Conservation (phyloP, 2,329 filamentous ascomycete species). For the Fusarium luffae region DNA sequence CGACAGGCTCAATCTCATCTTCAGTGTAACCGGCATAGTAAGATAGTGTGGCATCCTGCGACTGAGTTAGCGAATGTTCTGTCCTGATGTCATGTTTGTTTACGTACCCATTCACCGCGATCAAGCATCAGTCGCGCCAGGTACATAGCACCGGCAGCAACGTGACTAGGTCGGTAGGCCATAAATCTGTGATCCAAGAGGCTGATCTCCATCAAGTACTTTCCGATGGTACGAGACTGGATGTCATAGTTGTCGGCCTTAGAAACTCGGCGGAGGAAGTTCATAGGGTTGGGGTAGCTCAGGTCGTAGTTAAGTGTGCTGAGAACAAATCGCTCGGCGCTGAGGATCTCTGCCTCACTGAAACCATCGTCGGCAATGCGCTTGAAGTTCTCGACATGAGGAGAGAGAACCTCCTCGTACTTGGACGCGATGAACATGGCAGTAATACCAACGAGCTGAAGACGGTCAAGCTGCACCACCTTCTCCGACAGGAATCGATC, state of each 20-base stretch:
- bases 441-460: constrained; percentile 96
- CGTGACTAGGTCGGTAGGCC: constrained; percentile 85
- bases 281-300: constrained; percentile 99
- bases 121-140: constrained; percentile 90
- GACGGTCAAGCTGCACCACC: constrained; percentile 93
- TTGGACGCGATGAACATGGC: constrained; percentile 99
- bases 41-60: constrained; percentile 81
- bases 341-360: constrained; percentile 92
- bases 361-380: constrained; percentile 98
- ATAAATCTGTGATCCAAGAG: constrained; percentile 96
- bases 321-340: constrained; percentile 95
- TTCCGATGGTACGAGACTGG: constrained; percentile 94
- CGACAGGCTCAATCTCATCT: constrained; percentile 91
- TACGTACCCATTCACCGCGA: constrained; percentile 87
- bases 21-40: constrained; percentile 96
- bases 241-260: constrained; percentile 99
- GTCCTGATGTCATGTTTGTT: background rate
- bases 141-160: constrained; percentile 95
- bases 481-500: constrained; percentile 97
- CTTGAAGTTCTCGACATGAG: constrained; percentile 96
- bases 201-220: constrained; percentile 98
- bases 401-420: constrained; percentile 97
- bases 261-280: constrained; percentile 97
- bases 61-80: constrained; percentile 46
- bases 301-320: constrained; percentile 94